A percentile compares a stretch with the other conserved stretches of the same genome.
These are phyloP conservation scores for Vitis labrusca DNA, from an alignment of 164 flowering plant genomes.

Conservation along the genomic window DNA sequence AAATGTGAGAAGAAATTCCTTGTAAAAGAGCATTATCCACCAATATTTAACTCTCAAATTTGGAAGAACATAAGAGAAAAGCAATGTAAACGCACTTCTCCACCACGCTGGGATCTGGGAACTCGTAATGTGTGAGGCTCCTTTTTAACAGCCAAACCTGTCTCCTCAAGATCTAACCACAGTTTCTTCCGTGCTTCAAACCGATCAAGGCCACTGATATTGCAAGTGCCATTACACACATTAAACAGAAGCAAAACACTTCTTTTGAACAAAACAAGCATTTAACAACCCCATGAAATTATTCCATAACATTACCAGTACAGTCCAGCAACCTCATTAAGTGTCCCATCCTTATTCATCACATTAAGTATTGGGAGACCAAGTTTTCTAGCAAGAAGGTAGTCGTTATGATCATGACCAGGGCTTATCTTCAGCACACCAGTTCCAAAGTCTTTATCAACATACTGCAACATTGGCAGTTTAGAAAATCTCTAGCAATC, in stretches of 20 bases:
- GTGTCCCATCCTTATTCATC: slow-evolving; percentile 98
- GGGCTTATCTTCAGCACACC: slow-evolving; percentile 98
- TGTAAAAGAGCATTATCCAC: background rate
- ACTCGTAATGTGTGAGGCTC: slow-evolving; percentile 77
- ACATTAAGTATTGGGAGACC: slow-evolving; percentile 96
- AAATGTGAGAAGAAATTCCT: background rate
- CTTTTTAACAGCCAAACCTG: slow-evolving; percentile 83
- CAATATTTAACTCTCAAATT: background rate
- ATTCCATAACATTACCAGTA: slow-evolving; percentile 51
- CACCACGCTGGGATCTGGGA: slow-evolving; percentile 98
- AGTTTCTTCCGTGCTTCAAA: slow-evolving; percentile 94
- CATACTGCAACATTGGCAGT: slow-evolving; percentile 54
- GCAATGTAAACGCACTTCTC: slow-evolving; percentile 60
- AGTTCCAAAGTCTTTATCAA: slow-evolving; percentile 96
- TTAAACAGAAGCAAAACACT: slow-evolving; percentile 9
- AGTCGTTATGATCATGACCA: slow-evolving; percentile 98
- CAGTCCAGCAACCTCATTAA: slow-evolving; percentile 89
- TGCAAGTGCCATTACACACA: slow-evolving; percentile 9
- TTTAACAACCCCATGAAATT: slow-evolving; percentile 3
- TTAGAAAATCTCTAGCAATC: background rate
- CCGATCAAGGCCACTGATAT: slow-evolving; percentile 85
- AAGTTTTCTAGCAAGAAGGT: slow-evolving; percentile 88
- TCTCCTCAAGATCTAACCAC: slow-evolving; percentile 93
- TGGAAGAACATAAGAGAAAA: background rate
- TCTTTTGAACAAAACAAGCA: background rate